Evolutionary conservation across 2,329 filamentous ascomycete genomes (phyloP).

Genomic region (Clarireedia paspali): DNA sequence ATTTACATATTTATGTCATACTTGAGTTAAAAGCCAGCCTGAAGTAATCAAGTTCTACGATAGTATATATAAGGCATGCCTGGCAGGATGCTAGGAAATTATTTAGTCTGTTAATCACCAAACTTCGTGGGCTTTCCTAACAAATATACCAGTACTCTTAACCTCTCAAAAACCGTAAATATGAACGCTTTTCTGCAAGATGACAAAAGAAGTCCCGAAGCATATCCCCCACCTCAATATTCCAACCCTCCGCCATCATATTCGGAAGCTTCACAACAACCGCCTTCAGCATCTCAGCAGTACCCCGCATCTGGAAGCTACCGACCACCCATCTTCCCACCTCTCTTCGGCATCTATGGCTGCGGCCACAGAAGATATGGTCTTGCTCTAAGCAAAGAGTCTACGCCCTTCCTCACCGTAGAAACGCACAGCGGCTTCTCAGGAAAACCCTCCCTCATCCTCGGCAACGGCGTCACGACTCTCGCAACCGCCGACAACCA

Average conservation of each 20-base stretch:
- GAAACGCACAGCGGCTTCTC: background rate
- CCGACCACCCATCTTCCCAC: background rate
- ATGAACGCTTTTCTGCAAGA: too few species aligned
- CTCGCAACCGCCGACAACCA: background rate
- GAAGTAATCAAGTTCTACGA: too few species aligned
- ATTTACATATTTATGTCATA: too few species aligned
- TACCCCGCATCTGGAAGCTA: background rate
- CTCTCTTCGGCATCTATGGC: background rate
- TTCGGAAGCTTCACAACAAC: background rate
- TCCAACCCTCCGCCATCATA: background rate
- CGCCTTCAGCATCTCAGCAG: background rate
- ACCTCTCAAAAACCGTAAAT: too few species aligned
- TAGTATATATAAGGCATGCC: too few species aligned
- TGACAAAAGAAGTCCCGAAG: too few species aligned
- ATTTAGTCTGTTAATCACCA: too few species aligned
- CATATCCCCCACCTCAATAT: too few species aligned
- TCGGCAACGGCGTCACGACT: background rate
- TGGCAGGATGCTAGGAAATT: too few species aligned
- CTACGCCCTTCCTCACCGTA: background rate
- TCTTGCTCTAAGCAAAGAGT: background rate
- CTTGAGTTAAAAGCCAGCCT: too few species aligned
- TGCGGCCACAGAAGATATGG: background rate
- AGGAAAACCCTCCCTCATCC: background rate
- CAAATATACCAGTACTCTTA: too few species aligned
- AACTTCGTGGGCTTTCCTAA: too few species aligned